Percentiles rank a stretch among this genome's conserved stretches.
phyloP scores from a whole-genome alignment of 108 stramenopile species.

The Skeletonema tropicum region DNA sequence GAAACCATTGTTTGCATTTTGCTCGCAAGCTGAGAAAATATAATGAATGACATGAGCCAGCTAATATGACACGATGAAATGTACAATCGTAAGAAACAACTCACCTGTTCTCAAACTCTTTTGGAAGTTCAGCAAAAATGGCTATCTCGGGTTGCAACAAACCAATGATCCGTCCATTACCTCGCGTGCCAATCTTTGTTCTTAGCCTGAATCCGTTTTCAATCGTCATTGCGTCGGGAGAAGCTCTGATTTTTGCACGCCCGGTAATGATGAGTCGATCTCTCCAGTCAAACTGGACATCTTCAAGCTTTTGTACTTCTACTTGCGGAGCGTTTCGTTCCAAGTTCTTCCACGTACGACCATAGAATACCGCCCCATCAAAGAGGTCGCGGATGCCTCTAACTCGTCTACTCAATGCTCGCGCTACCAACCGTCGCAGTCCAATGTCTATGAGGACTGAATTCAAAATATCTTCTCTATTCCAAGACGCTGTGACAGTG shows the following conservation, averaged over 20 bases:
- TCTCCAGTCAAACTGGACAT: slow-evolving; percentile 77
- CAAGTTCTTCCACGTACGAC: slow-evolving; percentile 75
- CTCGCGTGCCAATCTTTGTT: slow-evolving; percentile 80
- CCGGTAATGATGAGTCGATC: slow-evolving; percentile 85
- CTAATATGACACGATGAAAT: slow-evolving; percentile 3
- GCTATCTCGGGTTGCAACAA: slow-evolving; percentile 80
- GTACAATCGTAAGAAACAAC: slow-evolving; percentile 9
- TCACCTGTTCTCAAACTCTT: slow-evolving; percentile 69
- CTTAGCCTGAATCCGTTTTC: slow-evolving; percentile 86
- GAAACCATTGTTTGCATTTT: slow-evolving; percentile 32
- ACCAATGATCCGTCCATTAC: slow-evolving; percentile 72
- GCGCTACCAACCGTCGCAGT: slow-evolving; percentile 73
- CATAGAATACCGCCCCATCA: slow-evolving; percentile 87
- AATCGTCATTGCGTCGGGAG: slow-evolving; percentile 61
- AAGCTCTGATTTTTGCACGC: slow-evolving; percentile 66
- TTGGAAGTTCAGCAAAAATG: slow-evolving; percentile 81
- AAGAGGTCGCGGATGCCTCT: slow-evolving; percentile 77
- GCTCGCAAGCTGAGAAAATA: slow-evolving; percentile 28
- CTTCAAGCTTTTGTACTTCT: slow-evolving; percentile 73
- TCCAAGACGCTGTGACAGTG: slow-evolving; percentile 81
- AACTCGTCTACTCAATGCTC: slow-evolving; percentile 71
- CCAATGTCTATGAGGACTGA: slow-evolving; percentile 77
- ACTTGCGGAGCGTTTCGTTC: slow-evolving; percentile 72
- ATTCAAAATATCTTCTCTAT: slow-evolving; percentile 77
- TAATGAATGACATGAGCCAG: slow-evolving; percentile 12